These are phyloP conservation scores for Aspergillus spinulosporus DNA, from an alignment of 2,329 filamentous ascomycete genomes.

Conservation along the genomic window DNA sequence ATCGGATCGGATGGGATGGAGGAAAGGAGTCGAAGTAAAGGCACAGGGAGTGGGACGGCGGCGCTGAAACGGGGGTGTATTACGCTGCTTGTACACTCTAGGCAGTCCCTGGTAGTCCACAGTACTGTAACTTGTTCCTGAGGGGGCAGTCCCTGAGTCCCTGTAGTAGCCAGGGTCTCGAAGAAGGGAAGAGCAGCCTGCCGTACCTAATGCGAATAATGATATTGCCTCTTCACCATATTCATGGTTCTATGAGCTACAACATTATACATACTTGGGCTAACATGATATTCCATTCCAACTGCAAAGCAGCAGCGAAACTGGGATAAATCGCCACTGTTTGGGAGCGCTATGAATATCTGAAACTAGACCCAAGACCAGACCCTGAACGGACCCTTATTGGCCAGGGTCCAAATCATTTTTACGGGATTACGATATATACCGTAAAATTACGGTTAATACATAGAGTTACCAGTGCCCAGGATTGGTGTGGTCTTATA, in stretches of 20 bases:
- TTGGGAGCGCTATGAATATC: conserved; percentile 10
- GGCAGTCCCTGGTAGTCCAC: neutral
- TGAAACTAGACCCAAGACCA: conserved; percentile 6
- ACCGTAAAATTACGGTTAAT: neutral
- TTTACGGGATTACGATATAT: neutral
- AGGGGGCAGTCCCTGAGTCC: conserved; percentile 2
- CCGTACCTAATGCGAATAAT: neutral
- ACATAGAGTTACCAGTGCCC: conserved; percentile 6
- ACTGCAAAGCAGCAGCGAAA: neutral
- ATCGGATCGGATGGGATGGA: neutral
- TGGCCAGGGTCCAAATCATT: neutral
- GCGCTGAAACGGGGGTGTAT: neutral
- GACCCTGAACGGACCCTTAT: conserved; percentile 1
- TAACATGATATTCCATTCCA: neutral
- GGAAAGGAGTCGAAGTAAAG: conserved; percentile 8
- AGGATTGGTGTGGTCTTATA: conserved; percentile 11
- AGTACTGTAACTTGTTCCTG: neutral
- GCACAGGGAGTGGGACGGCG: neutral
- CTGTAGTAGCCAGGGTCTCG: neutral
- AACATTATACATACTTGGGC: neutral
- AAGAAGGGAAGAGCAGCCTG: neutral
- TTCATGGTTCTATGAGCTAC: neutral
- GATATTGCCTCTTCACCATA: neutral
- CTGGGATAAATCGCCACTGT: neutral
- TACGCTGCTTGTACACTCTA: neutral